Conservation (phyloP, 179 eudicot species). For the Nepenthes alata region DNA sequence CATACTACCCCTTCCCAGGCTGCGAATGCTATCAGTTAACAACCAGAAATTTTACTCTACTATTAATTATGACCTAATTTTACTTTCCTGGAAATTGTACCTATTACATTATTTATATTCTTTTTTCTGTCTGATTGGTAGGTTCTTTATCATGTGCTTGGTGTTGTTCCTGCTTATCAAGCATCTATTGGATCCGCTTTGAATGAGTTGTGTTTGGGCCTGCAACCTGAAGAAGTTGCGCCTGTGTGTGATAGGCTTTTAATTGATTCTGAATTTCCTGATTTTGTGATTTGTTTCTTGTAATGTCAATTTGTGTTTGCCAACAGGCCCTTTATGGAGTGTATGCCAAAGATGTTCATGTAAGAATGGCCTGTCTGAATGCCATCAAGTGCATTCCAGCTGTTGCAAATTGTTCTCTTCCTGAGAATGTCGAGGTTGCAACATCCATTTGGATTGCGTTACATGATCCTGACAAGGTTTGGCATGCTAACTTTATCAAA, state of each 20-base stretch:
- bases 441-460: conserved; percentile 92
- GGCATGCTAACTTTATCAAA: neutral
- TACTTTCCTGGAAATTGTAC: conserved; percentile 2
- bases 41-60: conserved; percentile 4
- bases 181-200: conserved; percentile 73
- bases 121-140: conserved; percentile 18
- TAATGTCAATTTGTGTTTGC: neutral
- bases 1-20: conserved; percentile 81
- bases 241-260: conserved; percentile 39
- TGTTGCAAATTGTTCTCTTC: conserved; percentile 65
- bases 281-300: neutral
- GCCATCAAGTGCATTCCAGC: conserved; percentile 95
- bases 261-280: neutral
- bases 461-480: conserved; percentile 94
- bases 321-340: conserved; percentile 77
- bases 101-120: conserved; percentile 3
- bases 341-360: conserved; percentile 89
- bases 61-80: neutral
- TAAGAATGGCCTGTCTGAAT: conserved; percentile 86
- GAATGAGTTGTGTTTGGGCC: conserved; percentile 89
- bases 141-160: conserved; percentile 93
- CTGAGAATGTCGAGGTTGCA: conserved; percentile 72
- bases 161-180: conserved; percentile 76
- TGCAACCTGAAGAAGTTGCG: conserved; percentile 70
- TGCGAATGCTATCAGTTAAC: conserved; percentile 90